phyloP scores from a whole-genome alignment of 1,284 basidiomycete species.

The Microbotryum saponariae region DNA sequence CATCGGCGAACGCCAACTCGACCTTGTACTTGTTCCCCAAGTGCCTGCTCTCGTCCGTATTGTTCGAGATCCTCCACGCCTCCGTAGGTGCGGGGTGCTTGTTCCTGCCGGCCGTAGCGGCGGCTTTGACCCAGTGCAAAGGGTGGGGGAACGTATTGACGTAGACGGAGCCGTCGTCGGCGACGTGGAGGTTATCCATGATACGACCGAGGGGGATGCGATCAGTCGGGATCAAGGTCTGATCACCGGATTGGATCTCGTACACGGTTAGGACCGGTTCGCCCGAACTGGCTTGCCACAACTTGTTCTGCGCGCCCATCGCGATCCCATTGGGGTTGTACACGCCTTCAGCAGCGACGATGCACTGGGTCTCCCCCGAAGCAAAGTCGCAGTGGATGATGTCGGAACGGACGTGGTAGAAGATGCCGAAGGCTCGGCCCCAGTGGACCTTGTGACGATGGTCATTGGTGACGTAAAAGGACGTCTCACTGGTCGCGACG shows the following conservation, averaged over 20 bases:
- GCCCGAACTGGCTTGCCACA: constrained; percentile 26
- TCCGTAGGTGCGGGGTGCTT: background rate
- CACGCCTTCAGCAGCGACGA: constrained; percentile 24
- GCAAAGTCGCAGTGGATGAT: constrained; percentile 30
- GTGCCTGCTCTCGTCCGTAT: constrained; percentile 14
- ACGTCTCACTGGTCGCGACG: constrained; percentile 55
- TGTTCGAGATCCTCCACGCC: constrained; percentile 23
- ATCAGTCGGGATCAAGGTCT: constrained; percentile 22
- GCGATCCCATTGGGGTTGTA: constrained; percentile 31
- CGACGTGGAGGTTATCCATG: constrained; percentile 32
- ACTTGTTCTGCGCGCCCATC: constrained; percentile 19
- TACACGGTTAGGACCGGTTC: constrained; percentile 21
- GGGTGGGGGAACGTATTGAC: constrained; percentile 20
- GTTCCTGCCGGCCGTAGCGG: constrained; percentile 9
- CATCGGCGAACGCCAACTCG: constrained; percentile 25
- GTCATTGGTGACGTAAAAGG: constrained; percentile 63
- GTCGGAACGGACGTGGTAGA: constrained; percentile 14
- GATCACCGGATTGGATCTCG: constrained; percentile 20
- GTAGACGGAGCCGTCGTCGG: constrained; percentile 22
- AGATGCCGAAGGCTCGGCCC: constrained; percentile 39
- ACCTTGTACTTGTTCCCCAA: constrained; percentile 18
- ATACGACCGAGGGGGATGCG: constrained; percentile 10
- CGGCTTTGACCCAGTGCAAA: constrained; percentile 12
- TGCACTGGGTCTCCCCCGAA: constrained; percentile 7
- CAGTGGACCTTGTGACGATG: constrained; percentile 50